Evolutionary conservation across 768 basidiomycete species (phyloP), one percentile per base, ranked within the genome.

Genomic region (Mycena latifolia): DNA sequence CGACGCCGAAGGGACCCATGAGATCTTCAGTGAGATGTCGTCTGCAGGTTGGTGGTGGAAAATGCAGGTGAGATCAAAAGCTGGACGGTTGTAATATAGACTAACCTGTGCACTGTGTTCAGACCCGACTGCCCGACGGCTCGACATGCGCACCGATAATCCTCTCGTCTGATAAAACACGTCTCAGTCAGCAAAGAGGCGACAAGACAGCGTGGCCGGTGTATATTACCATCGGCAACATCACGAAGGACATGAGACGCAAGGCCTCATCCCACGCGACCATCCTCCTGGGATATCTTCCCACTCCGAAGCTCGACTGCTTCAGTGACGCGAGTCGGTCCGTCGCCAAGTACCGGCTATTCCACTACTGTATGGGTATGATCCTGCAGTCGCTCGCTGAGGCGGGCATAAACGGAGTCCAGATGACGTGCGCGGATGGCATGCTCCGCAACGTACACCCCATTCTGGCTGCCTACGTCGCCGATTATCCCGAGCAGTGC

Each of bases 201-300:
- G 73, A 80, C 63, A 76, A 80, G 63, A 53, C 58, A 41, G 74
- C 75, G 27, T 79, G 76, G 72, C 77, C 79, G 2, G 73, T 80
- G 2, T 80, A 81, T 58, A 41, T 80, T 0, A 73, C 76, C 7
- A 71, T 80, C 46, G 77, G 76, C 4, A 79, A 81, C 37, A 70
- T 79, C 14, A 33, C 55, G 2, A 79, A 77, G 58, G 47, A 62
- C 7, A 63, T 71, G 12, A 72, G 70, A 0, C 60, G 76, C 0
- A 51, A 75, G 53, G 70, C 75, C 0, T 73, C 73, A 0, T 33
- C 55, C 24, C 73, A 69, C 17, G 78, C 76, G 0, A 69, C 61
- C 2, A 55, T 78, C 3, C 71, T 80, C 0, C 24, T 82, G 0
- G 80, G 72, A 6, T 80, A 80, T 46, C 64, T 82, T 0, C 78